Evolutionary conservation across 306 rosid genomes (phyloP).

Genomic region (Vachellia pachyceras): DNA sequence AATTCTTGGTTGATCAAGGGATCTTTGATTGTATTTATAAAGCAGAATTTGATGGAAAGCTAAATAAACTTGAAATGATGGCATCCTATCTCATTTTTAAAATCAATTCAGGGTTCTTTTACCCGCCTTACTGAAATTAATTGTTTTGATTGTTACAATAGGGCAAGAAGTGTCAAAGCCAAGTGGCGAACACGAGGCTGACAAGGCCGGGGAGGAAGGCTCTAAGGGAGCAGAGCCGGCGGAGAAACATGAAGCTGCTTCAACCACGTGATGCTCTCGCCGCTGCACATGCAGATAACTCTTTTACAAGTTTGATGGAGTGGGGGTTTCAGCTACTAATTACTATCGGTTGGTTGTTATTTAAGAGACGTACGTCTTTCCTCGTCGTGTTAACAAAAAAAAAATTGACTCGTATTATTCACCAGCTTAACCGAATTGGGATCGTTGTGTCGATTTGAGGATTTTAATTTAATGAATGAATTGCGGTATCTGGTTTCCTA

Average conservation of each 20-base stretch:
- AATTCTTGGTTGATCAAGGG: neutral
- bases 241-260: slow-evolving; percentile 66
- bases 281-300: slow-evolving; percentile 21
- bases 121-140: neutral
- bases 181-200: slow-evolving; percentile 48
- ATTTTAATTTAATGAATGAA: slow-evolving; percentile 14
- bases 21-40: no score
- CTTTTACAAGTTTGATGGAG: slow-evolving; percentile 42
- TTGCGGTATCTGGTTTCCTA: slow-evolving; percentile 18
- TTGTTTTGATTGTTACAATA: neutral
- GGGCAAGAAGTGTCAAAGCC: slow-evolving; percentile 64
- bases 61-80: neutral
- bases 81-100: neutral
- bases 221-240: slow-evolving; percentile 33
- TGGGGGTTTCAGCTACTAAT: slow-evolving; percentile 40
- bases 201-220: slow-evolving; percentile 18
- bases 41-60: neutral
- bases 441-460: slow-evolving; percentile 27
- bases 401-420: slow-evolving; percentile 38
- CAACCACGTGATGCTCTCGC: slow-evolving; percentile 57
- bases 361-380: slow-evolving; percentile 38
- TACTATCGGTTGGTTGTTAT: slow-evolving; percentile 41
- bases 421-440: slow-evolving; percentile 20
- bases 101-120: neutral
- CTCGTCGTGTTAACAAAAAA: slow-evolving; percentile 40